Evolutionary conservation across 2,329 filamentous ascomycete genomes (phyloP), one percentile per base, ranked within the genome.

Genomic region (Rhynchosporium secalis): DNA sequence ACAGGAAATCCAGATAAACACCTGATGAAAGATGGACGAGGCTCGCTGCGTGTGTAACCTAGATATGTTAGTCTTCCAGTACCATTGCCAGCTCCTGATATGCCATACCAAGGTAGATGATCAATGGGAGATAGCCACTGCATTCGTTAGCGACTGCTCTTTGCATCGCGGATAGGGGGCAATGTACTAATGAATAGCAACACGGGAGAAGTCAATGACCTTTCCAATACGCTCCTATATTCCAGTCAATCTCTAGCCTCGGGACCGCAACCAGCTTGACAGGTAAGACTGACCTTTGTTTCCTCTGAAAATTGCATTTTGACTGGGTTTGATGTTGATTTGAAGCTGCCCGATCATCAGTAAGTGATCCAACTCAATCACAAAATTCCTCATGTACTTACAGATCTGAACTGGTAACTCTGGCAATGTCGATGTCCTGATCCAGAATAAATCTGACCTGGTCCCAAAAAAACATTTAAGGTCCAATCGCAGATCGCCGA

Each of bases 21-120:
- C 87, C 86, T 86, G 79, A 91, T 89, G 71, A 91, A 76, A 51
- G 91, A 88, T 60, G 95, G 95, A 76, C 90, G 87, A 46, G 95
- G 95, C 77, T 94, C 90, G 82, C 93, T 98, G 77, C 91, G 89
- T 60, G 94, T 96, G 81, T 96, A 98, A 72, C 94, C 91, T 95
- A 73, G 66, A 58, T 47, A 60, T 56, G 52, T 71, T 62, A 72
- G 69, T 65, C 45, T 36, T 60, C 15, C 26, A 13, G 26, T 5
- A 58, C 47, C 41, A 46, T 51, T 52, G 33, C 29, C 7, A 28
- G 41, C 61, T 57, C 58, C 60, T 26, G 40, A 66, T 54, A 67
- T 40, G 63, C 63, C 79, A 73, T 87, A 95, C 91, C 95, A 72
- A 99, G 89, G 78, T 98, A 99, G 77, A 99, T 85, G 76, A 99